A percentile compares a stretch with the other conserved stretches of the same genome.
Conservation (phyloP, 139 green algal species). For the Mesostigma viride region DNA sequence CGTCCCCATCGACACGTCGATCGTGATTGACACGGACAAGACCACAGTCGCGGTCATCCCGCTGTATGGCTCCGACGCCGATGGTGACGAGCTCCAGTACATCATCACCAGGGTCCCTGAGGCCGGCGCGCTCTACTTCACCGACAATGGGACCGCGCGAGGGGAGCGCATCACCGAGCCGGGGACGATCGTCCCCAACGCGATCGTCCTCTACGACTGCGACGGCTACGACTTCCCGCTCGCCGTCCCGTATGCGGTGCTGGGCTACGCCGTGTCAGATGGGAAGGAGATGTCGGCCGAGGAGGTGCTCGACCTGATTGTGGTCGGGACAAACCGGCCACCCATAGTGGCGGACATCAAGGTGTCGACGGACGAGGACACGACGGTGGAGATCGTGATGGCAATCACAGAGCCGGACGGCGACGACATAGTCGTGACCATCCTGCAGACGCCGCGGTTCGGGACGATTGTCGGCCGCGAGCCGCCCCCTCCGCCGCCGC, state of each 20-base stretch:
- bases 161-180: neutral
- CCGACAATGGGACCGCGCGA: neutral
- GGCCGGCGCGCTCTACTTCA: neutral
- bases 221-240: neutral
- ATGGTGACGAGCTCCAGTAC: neutral
- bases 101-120: neutral
- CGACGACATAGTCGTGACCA: neutral
- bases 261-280: neutral
- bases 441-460: neutral
- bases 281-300: neutral
- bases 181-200: neutral
- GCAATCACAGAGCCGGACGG: neutral
- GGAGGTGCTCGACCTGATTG: neutral
- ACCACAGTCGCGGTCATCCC: neutral
- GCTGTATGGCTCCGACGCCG: neutral
- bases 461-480: neutral
- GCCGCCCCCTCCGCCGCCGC: neutral
- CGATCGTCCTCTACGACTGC: neutral
- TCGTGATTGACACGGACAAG: neutral
- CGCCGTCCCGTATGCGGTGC: neutral
- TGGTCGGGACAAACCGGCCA: neutral
- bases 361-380: neutral
- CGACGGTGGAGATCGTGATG: neutral
- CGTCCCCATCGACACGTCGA: neutral
- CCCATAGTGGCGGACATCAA: neutral